A percentile compares a stretch with the other conserved stretches of the same genome.
Conservation (phyloP, 1,284 basidiomycete genomes). For the Ganoderma sinense region DNA sequence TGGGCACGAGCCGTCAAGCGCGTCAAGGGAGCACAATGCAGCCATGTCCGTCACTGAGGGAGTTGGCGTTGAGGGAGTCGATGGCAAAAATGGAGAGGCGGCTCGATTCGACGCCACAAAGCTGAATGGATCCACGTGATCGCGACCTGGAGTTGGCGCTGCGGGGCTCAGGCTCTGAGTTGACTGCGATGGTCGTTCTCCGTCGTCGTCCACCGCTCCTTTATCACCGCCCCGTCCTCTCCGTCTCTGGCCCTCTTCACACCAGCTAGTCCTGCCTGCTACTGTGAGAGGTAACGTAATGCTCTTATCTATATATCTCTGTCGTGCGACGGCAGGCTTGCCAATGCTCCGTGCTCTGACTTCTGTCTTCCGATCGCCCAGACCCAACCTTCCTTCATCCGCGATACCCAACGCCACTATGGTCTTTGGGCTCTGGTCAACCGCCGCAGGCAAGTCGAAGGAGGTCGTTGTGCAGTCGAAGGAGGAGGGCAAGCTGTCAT, state of each 20-base stretch:
- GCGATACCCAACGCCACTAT: constrained; percentile 4
- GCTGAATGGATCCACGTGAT: neutral
- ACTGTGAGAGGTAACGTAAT: neutral
- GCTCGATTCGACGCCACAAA: constrained; percentile 5
- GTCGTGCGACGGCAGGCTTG: neutral
- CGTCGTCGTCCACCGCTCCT: neutral
- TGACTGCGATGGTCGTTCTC: constrained; percentile 4
- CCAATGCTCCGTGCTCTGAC: neutral
- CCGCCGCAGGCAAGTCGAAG: constrained; percentile 14
- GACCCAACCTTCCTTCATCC: neutral
- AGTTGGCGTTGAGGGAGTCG: neutral
- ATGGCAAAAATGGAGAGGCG: neutral
- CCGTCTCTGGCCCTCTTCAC: neutral
- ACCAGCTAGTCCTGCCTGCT: neutral
- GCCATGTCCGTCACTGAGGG: neutral
- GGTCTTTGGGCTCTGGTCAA: constrained; percentile 19
- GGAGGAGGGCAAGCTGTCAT: constrained; percentile 8
- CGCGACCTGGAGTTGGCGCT: neutral
- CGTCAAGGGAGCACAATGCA: neutral
- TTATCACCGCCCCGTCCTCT: neutral
- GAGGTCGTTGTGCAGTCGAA: constrained; percentile 1
- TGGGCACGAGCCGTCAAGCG: neutral
- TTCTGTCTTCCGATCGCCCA: constrained; percentile 2
- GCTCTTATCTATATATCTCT: neutral
- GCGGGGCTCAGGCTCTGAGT: neutral